phyloP scores from a whole-genome alignment of 1,139 yeast genomes.

The Debaryomyces coudertii region DNA sequence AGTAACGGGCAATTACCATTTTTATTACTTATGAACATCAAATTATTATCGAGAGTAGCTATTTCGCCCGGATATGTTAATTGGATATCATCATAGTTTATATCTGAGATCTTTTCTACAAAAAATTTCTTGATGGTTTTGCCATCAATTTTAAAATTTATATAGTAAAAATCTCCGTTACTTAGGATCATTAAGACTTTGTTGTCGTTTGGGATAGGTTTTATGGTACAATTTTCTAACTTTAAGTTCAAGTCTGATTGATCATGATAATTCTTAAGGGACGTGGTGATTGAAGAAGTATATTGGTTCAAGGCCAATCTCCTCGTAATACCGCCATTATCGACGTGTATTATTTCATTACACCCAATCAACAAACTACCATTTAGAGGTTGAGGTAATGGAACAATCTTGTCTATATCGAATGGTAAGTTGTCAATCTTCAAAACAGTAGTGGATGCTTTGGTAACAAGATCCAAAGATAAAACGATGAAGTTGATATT shows the following conservation, averaged over 20 bases:
- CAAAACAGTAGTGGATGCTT: conserved; percentile 67
- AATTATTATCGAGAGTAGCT: conserved; percentile 38
- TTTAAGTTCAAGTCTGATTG: conserved; percentile 54
- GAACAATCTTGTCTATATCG: conserved; percentile 66
- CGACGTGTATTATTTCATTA: conserved; percentile 78
- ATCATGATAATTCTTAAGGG: conserved; percentile 53
- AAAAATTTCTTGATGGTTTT: conserved; percentile 43
- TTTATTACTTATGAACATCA: conserved; percentile 39
- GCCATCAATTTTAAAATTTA: conserved; percentile 57
- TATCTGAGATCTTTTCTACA: conserved; percentile 32
- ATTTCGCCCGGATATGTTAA: conserved; percentile 37
- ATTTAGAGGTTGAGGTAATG: conserved; percentile 68
- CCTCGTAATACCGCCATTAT: conserved; percentile 74
- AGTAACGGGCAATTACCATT: conserved; percentile 42
- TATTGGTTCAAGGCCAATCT: conserved; percentile 69
- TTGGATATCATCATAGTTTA: conserved; percentile 23
- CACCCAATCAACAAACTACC: conserved; percentile 76
- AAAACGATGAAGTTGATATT: conserved; percentile 63
- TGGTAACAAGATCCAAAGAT: conserved; percentile 65
- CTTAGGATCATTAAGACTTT: conserved; percentile 56
- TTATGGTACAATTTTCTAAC: conserved; percentile 59
- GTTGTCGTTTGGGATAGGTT: conserved; percentile 50
- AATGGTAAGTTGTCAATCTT: conserved; percentile 71
- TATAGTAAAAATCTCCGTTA: conserved; percentile 52
- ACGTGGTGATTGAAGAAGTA: conserved; percentile 52